Base-by-base conservation (phyloP, 371 early-diverging fungal species). In the Apophysomyces trapeziformis region DNA sequence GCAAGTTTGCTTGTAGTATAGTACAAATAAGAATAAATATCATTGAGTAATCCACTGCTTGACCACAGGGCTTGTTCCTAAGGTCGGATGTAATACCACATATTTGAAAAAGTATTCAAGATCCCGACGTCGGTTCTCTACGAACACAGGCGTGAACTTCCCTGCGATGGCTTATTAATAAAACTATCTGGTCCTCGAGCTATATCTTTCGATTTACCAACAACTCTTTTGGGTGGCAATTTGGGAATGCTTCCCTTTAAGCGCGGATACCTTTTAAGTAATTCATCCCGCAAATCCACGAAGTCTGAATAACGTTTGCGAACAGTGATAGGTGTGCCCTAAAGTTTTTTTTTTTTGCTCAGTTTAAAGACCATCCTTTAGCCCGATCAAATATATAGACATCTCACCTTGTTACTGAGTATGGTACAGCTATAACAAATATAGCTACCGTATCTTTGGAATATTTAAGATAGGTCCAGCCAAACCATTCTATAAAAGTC, bases 61-160 rank as follows among this genome's bases (percentile, higher is more conserved):
- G 60, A 80, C 76, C 12, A 72, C 71, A 21, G 75, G 63, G 65
- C 78, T 77, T 56, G 70, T 68, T 6, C 87, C 84, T 4, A 87
- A 57, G 4, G 76, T 76, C 37, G 87, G 87, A 62, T 87, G 87
- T 35, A 87, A 62, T 16, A 80, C 76, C 13, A 85, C 72, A 62
- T 83, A 87, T 41, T 80, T 77, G 54, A 87, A 81, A 61, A 87
- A 87, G 61, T 84, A 85, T 61, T 87, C 85, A n/a, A 87, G 68
- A 57, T 83, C 87, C 38, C 79, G 70, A 45, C 85, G 71, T 21
- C 87, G 74, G 43, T 72, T 77, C 58, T 87, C 87, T 14, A 87
- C 76, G 73, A 87, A 87, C 7, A 74, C 64, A 5, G 87, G 80
- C 7, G 77, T 77, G 58, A 87, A 87, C 61, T 78, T 82, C 41